Conservation (phyloP, 257 asterid species). For the Jasminum sambac region DNA sequence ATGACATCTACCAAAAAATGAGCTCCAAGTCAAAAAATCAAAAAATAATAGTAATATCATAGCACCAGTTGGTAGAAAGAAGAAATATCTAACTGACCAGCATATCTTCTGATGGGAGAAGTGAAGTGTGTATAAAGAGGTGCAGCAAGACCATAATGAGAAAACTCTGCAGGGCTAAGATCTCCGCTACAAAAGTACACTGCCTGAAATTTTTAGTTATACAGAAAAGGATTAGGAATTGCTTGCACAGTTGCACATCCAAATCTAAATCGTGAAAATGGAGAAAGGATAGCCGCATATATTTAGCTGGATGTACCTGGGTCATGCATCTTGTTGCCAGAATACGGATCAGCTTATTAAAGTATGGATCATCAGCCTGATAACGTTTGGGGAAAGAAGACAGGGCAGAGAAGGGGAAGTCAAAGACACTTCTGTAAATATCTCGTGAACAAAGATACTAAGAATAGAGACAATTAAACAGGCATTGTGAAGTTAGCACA, state of each 20-base stretch:
- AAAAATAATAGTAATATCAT: too few species aligned
- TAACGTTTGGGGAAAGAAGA: neutral
- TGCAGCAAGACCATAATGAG: conserved; percentile 94
- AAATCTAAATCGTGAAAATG: conserved; percentile 8
- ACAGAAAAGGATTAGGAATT: conserved; percentile 17
- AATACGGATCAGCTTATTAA: conserved; percentile 92
- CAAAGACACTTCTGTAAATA: conserved; percentile 7
- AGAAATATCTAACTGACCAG: conserved; percentile 50
- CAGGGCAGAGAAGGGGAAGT: neutral
- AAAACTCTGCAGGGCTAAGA: conserved; percentile 84
- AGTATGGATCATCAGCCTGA: conserved; percentile 92
- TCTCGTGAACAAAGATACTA: conserved; percentile 10
- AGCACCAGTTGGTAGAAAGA: conserved; percentile 25
- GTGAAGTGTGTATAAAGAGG: conserved; percentile 96
- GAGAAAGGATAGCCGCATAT: conserved; percentile 1
- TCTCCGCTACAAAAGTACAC: conserved; percentile 98
- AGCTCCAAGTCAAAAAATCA: conserved; percentile 23
- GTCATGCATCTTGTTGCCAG: conserved; percentile 99
- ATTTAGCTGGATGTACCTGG: conserved; percentile 58
- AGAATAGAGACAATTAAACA: neutral
- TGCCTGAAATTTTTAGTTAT: conserved; percentile 55
- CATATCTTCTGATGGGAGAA: conserved; percentile 98
- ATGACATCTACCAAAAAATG: conserved; percentile 65
- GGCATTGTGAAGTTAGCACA: conserved; percentile 9
- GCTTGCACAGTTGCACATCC: neutral